Percentiles rank a stretch among this genome's conserved stretches.
Evolutionary conservation across 1,284 basidiomycete species (phyloP).

Genomic region (Fomitopsis pinicola): DNA sequence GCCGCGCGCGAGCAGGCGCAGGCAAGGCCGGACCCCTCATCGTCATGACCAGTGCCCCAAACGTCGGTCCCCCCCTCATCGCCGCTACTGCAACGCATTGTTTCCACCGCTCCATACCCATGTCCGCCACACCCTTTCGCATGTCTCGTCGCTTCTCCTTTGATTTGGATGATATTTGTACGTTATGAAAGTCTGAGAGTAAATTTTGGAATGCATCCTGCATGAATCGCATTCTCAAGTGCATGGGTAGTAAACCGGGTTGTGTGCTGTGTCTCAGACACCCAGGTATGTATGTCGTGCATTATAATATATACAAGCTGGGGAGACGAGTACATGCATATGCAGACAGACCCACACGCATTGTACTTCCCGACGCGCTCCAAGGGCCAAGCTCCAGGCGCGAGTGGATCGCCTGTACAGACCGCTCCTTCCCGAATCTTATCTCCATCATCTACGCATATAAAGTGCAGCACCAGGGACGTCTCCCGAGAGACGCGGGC

Average conservation of each 20-base stretch:
- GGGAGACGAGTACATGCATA: background rate
- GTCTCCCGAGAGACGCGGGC: background rate
- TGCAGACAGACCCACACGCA: background rate
- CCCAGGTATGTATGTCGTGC: no score
- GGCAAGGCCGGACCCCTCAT: background rate
- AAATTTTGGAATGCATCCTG: background rate
- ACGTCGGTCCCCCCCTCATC: background rate
- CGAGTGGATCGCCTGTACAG: conserved; percentile 1
- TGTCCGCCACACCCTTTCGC: background rate
- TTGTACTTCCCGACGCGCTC: background rate
- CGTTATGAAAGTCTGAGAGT: background rate
- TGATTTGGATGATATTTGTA: background rate
- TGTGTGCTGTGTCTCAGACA: no score
- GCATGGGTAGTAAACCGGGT: background rate
- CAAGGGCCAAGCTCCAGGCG: background rate
- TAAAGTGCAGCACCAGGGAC: background rate
- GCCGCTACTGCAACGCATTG: background rate
- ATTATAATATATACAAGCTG: background rate
- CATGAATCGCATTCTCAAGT: background rate
- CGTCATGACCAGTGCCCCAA: conserved; percentile 1
- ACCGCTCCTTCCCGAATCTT: conserved; percentile 6
- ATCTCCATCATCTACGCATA: conserved; percentile 8
- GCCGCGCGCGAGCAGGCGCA: conserved; percentile 5
- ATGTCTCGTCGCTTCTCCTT: background rate
- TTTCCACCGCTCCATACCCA: conserved; percentile 1